Evolutionary conservation across 192 early-diverging fungal genomes (phyloP), one percentile per base, ranked within the genome.

Genomic region (Linnemannia schmuckeri): DNA sequence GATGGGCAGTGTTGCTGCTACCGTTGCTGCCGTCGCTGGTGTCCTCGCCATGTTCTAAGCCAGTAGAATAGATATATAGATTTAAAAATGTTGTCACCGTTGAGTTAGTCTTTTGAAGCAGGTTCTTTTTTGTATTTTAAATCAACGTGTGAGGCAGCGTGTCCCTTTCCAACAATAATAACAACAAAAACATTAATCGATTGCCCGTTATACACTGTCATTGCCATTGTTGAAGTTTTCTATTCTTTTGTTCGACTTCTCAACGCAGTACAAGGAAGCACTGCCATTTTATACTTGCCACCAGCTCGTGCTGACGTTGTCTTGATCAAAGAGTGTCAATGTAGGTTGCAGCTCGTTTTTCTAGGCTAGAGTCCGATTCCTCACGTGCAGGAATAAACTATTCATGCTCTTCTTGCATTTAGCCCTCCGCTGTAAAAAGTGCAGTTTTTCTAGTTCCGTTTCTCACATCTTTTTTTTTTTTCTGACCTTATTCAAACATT

Each of bases 31-130:
- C 49, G 49, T 57, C 63, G 74, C 52, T 8, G 74, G 52, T 30
- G 74, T 63, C 35, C 40, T 77, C 35, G 76, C 42, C 66, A 69
- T 77, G 76, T 69, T 69, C 30, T 69, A 77, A 70, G 20, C 35
- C 37, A 5, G 13, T 61, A 42, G 70, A 24, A 22, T 42, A 42
- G 38, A 24, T 42, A 41, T 6, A 72, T 40, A 40, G 10, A 69
- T 69, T 27, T 69, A 69, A 18, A 52, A 22, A 3, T 52, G 30
- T 10, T 66, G 61, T 33, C 1, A 66, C 18, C 20, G 49, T 66
- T 66, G 27, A 9, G 3, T 66, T 66, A 33, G 61, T 66, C 18
- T 24, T 66, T 30, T 27, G 27, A 33, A 66, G 61, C 61, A 30
- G 61, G 61, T 66, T 66, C 61, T 66, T 66, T 63, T 66, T 27